A percentile compares a stretch with the other conserved stretches of the same genome.
phyloP scores from a whole-genome alignment of 768 basidiomycete genomes.

The Lactifluus pinguis region DNA sequence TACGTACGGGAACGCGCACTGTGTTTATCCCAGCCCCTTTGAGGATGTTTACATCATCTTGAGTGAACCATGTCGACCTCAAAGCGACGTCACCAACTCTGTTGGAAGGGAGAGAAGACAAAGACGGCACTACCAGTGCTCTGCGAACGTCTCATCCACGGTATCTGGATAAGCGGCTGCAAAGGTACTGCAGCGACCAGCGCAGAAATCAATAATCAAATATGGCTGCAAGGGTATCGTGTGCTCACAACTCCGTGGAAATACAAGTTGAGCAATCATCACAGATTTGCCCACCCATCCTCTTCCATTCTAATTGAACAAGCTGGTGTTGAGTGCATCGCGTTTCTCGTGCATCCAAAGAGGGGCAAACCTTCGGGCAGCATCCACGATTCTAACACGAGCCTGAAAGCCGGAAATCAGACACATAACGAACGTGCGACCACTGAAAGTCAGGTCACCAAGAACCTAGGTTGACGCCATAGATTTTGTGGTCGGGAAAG shows the following conservation, averaged over 20 bases:
- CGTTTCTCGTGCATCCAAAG: neutral
- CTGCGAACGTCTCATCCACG: constrained; percentile 44
- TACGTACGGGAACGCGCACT: constrained; percentile 60
- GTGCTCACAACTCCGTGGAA: constrained; percentile 55
- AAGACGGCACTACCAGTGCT: constrained; percentile 45
- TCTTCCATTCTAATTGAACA: constrained; percentile 46
- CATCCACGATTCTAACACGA: constrained; percentile 79
- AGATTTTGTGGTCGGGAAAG: constrained; percentile 16
- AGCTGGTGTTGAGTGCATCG: neutral
- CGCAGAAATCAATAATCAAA: neutral
- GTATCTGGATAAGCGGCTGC: constrained; percentile 49
- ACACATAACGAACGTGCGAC: neutral
- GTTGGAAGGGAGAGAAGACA: neutral
- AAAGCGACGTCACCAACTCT: neutral
- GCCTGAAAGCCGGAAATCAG: constrained; percentile 33
- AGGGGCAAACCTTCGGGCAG: constrained; percentile 45
- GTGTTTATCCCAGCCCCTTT: constrained; percentile 55
- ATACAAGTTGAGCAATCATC: constrained; percentile 55
- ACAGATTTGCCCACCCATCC: constrained; percentile 66
- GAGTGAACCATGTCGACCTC: constrained; percentile 66
- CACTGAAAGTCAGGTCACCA: constrained; percentile 32
- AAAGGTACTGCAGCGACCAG: constrained; percentile 36
- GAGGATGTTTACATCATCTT: constrained; percentile 50
- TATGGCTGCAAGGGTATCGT: constrained; percentile 40
- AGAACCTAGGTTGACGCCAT: constrained; percentile 65